A percentile compares a stretch with the other conserved stretches of the same genome.
Conservation (phyloP, 768 basidiomycete genomes). For the Trametes cinnabarina region DNA sequence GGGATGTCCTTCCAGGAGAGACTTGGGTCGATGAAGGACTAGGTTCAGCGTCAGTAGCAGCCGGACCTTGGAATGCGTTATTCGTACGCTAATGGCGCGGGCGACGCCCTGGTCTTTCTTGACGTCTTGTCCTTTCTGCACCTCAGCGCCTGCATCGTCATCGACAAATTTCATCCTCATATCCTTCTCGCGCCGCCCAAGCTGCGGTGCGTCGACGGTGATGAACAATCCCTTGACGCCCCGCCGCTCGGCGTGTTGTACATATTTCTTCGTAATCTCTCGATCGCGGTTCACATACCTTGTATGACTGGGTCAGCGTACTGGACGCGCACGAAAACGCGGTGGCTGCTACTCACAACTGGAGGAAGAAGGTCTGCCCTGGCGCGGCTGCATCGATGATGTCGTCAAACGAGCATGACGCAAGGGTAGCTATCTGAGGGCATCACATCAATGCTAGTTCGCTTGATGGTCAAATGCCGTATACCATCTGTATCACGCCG, state of each 20-base stretch:
- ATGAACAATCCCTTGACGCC: slow-evolving; percentile 95
- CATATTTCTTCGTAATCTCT: slow-evolving; percentile 76
- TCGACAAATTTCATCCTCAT: slow-evolving; percentile 35
- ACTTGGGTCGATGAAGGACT: slow-evolving; percentile 95
- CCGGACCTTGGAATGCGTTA: background rate
- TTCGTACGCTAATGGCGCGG: slow-evolving; percentile 81
- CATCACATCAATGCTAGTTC: background rate
- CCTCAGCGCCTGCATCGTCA: slow-evolving; percentile 55
- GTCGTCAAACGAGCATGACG: slow-evolving; percentile 95
- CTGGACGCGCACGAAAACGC: too few relatives aligned
- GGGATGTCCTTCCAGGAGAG: slow-evolving; percentile 82
- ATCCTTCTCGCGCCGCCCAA: slow-evolving; percentile 91
- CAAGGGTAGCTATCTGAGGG: slow-evolving; percentile 87
- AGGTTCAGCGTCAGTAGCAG: slow-evolving; percentile 34
- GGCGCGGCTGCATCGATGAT: slow-evolving; percentile 80
- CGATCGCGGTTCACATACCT: slow-evolving; percentile 94
- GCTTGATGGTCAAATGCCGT: background rate
- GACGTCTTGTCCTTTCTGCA: slow-evolving; percentile 45
- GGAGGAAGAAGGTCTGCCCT: slow-evolving; percentile 81
- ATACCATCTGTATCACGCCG: slow-evolving; percentile 71
- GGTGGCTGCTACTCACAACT: slow-evolving; percentile 52
- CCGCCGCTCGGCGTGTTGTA: slow-evolving; percentile 85
- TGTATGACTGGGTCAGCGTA: background rate
- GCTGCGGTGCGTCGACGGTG: slow-evolving; percentile 95
- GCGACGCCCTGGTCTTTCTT: slow-evolving; percentile 65